Percentiles rank a stretch among this genome's conserved stretches.
These are phyloP conservation scores for Vachellia pachyceras DNA, from an alignment of 306 rosid species.

Conservation along the genomic window DNA sequence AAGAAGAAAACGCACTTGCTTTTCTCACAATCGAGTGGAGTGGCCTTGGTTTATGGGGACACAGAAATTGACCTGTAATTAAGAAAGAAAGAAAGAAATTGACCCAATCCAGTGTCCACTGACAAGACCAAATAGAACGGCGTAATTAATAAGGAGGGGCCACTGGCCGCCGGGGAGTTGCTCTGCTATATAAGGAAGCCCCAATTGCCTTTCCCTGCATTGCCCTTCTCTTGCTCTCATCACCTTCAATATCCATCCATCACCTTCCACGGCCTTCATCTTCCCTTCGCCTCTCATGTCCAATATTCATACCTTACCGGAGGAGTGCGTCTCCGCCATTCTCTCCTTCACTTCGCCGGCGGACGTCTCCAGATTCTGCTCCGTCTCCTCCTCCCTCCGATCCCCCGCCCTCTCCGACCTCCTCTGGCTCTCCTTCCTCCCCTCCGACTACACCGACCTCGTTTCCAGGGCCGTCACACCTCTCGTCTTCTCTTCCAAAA, in stretches of 20 bases:
- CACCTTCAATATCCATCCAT: not conserved
- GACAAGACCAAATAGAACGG: too few relatives aligned
- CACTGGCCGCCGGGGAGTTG: too few relatives aligned
- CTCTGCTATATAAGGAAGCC: too few relatives aligned
- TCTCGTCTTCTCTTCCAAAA: slow-evolving; percentile 44
- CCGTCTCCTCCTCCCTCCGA: slow-evolving; percentile 52
- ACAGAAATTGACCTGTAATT: too few relatives aligned
- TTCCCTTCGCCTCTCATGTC: not conserved
- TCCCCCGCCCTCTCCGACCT: slow-evolving; percentile 53
- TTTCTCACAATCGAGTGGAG: too few relatives aligned
- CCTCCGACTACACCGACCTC: slow-evolving; percentile 49
- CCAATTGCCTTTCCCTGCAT: too few relatives aligned
- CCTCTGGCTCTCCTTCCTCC: slow-evolving; percentile 64
- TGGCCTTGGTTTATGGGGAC: too few relatives aligned
- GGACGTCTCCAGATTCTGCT: slow-evolving; percentile 49
- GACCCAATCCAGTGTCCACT: too few relatives aligned
- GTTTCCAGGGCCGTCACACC: slow-evolving; percentile 47
- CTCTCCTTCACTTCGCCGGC: slow-evolving; percentile 58
- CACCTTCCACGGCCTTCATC: not conserved
- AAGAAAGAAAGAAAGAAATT: too few relatives aligned
- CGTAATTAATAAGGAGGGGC: too few relatives aligned
- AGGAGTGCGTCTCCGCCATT: slow-evolving; percentile 59
- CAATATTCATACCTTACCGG: slow-evolving; percentile 48
- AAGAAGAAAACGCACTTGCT: too few relatives aligned
- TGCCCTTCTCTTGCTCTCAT: too few relatives aligned